Base-by-base conservation (phyloP, 208 protist species). In the Trypanosoma avium region DNA sequence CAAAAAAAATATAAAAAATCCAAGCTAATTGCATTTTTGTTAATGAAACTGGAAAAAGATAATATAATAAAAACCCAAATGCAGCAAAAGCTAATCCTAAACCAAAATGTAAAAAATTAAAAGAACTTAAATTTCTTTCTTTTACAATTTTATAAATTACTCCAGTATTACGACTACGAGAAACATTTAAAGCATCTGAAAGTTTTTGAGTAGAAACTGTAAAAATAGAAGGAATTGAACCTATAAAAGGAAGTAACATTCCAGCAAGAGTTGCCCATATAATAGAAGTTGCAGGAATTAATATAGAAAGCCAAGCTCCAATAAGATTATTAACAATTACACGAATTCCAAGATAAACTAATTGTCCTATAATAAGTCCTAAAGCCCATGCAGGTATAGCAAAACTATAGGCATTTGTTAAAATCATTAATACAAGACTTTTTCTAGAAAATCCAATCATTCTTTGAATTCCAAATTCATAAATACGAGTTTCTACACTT, bases 1-100 rank as follows among this genome's bases (percentile, higher is more conserved):
- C 73, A 49, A 99, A 96, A 77, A 98, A 98, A 63, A 99, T 94
- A 74, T 94, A 93, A 22, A 98, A 84, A 32, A 99, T 65, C 1
- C 98, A 63, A 19, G 43, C 48, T 1, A 98, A 61, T 57, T 98
- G 93, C 57, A 92, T 81, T 8, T 67, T 65, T 9, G 98, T 35
- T 0, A 98, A 49, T 0, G 78, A 70, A 22, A 93, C 75, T 22
- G 97, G 97, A 21, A 99, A 87, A 8, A 98, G 38, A 63, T 97
- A 98, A 77, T 98, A 98, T 10, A 98, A 60, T 4, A 90, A 64
- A 48, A 95, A 85, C 12, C 94, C 92, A 53, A 93, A 84, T 21
- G 82, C 35, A 8, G 79, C 61, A 30, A 94, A 68, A 3, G 82
- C 27, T 0, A 81, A 9, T 24, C 89, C 93, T 40, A 97, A 63